A percentile compares a stretch with the other conserved stretches of the same genome.
phyloP scores from a whole-genome alignment of 305 asterid species.

The Fraxinus sp. region DNA sequence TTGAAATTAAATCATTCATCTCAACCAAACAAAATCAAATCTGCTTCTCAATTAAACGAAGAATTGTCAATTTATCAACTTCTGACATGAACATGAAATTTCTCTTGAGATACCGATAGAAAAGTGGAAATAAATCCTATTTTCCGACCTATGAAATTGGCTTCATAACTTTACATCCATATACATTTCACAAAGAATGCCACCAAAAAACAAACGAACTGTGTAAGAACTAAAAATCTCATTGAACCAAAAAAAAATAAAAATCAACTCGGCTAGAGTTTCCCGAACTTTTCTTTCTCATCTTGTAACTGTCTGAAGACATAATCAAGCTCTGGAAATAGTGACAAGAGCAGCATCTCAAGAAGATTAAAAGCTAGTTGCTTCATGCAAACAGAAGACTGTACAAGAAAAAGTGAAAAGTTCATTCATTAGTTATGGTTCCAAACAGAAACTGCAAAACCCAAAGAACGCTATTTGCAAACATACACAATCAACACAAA shows the following conservation, averaged over 20 bases:
- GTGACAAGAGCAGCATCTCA: slow-evolving; percentile 69
- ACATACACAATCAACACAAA: background rate
- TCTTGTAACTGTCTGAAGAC: slow-evolving; percentile 62
- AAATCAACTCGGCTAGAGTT: slow-evolving; percentile 24
- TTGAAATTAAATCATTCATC: background rate
- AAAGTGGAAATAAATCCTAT: background rate
- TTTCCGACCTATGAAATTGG: background rate
- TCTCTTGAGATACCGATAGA: background rate
- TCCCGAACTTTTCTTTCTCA: slow-evolving; percentile 72
- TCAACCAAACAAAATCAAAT: background rate
- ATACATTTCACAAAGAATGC: background rate
- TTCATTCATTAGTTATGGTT: slow-evolving; percentile 21
- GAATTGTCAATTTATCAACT: background rate
- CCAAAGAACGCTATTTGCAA: background rate
- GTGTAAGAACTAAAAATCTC: background rate
- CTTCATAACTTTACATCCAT: background rate
- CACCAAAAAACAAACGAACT: background rate
- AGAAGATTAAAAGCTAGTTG: slow-evolving; percentile 74
- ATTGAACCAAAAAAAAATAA: background rate
- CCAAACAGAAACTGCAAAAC: background rate
- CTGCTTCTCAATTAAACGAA: background rate
- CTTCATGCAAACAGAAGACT: slow-evolving; percentile 90
- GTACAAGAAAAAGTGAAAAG: slow-evolving; percentile 30
- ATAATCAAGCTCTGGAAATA: slow-evolving; percentile 78
- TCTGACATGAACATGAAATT: background rate